Conservation (phyloP, 139 green algal species). For the Picochlorum costavermella region DNA sequence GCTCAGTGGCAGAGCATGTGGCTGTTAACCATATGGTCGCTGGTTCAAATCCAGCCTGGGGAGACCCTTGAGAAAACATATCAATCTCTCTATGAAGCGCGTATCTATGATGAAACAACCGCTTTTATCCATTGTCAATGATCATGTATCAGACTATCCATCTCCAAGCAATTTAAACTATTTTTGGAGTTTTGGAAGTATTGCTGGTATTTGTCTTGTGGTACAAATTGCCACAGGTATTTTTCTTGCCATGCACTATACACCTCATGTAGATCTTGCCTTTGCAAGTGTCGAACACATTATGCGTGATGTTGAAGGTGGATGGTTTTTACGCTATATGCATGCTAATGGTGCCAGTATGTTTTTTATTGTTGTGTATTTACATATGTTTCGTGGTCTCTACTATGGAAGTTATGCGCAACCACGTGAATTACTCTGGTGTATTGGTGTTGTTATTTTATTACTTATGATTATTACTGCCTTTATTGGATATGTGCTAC, state of each 20-base stretch:
- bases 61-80: conserved; percentile 13
- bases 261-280: conserved; percentile 40
- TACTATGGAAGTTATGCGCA: conserved; percentile 48
- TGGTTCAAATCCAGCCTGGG: conserved; percentile 53
- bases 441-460: conserved; percentile 20
- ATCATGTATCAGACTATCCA: conserved; percentile 54
- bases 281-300: conserved; percentile 51
- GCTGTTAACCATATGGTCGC: conserved; percentile 54
- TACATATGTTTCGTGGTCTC: conserved; percentile 53
- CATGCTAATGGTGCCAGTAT: conserved; percentile 54
- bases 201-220: conserved; percentile 54
- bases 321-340: conserved; percentile 51
- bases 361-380: conserved; percentile 56
- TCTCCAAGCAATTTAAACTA: conserved; percentile 57
- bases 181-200: conserved; percentile 47
- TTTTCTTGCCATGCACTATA: conserved; percentile 59
- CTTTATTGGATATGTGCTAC: conserved; percentile 22
- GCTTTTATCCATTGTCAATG: conserved; percentile 43
- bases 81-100: conserved; percentile 36
- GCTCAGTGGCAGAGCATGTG: conserved; percentile 57
- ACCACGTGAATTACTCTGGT: conserved; percentile 42
- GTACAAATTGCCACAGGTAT: conserved; percentile 57
- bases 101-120: conserved; percentile 52
- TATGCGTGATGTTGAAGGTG: conserved; percentile 52
- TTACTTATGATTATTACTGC: conserved; percentile 15